Conservation (phyloP, 768 basidiomycete species). For the Lepiota subincarnata region DNA sequence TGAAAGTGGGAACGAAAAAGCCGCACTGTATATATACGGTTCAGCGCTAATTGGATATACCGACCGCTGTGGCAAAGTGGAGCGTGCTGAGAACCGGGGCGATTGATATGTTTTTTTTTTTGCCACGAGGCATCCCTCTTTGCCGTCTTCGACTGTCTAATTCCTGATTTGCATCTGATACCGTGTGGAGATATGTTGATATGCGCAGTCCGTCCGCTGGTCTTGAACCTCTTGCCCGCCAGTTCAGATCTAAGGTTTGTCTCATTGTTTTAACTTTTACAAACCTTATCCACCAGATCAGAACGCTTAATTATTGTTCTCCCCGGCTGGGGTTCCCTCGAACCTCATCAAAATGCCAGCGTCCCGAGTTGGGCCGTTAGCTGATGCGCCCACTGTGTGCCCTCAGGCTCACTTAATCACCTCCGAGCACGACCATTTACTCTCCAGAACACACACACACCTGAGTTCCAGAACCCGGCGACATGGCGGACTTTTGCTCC, state of each 20-base stretch:
- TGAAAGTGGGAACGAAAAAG: conserved; percentile 12
- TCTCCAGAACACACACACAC: neutral
- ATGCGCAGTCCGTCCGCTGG: too few species aligned
- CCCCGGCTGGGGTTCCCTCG: too few species aligned
- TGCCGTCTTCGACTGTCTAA: conserved; percentile 2
- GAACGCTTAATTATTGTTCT: neutral
- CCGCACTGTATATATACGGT: conserved; percentile 13
- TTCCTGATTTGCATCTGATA: conserved; percentile 6
- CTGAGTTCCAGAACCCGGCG: conserved; percentile 3
- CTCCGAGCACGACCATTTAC: neutral
- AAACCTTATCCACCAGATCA: neutral
- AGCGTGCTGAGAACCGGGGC: conserved; percentile 8
- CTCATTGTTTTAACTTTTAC: neutral
- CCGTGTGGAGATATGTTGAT: neutral
- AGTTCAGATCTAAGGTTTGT: conserved; percentile 4
- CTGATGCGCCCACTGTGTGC: conserved; percentile 1
- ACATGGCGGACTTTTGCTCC: neutral
- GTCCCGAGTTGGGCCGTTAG: neutral
- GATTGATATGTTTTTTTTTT: conserved; percentile 5
- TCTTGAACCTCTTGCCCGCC: neutral
- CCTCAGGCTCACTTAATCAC: neutral
- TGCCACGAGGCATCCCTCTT: conserved; percentile 3
- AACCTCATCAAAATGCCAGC: too few species aligned
- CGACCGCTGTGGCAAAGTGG: conserved; percentile 3
- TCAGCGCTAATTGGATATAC: conserved; percentile 2